Conservation (phyloP, 2,329 filamentous ascomycete species). For the Tetracladium maxilliforme region DNA sequence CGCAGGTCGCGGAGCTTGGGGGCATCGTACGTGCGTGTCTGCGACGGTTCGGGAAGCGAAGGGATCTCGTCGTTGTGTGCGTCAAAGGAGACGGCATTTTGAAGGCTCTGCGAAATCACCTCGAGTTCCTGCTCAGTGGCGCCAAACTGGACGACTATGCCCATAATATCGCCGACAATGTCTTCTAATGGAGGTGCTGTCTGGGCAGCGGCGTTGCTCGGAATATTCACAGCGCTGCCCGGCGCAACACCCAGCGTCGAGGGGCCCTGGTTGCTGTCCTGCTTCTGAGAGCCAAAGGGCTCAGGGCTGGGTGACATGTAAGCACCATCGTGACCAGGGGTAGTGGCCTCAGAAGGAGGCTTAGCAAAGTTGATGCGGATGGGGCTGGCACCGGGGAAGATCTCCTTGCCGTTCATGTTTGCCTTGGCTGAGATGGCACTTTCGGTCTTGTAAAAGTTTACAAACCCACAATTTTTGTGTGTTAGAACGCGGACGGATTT, state of each 20-base stretch:
- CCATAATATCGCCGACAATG: constrained; percentile 67
- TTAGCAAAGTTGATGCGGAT: constrained; percentile 97
- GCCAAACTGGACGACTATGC: constrained; percentile 80
- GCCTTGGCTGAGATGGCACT: constrained; percentile 82
- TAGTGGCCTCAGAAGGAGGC: constrained; percentile 78
- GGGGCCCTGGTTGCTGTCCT: constrained; percentile 18
- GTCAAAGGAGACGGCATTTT: constrained; percentile 62
- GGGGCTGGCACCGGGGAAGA: constrained; percentile 90
- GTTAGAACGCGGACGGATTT: constrained; percentile 86
- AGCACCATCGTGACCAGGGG: constrained; percentile 75
- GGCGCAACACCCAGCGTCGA: too few species aligned
- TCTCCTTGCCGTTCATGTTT: constrained; percentile 88
- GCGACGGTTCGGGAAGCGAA: constrained; percentile 74
- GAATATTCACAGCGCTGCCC: too few species aligned
- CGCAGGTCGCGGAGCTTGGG: constrained; percentile 90
- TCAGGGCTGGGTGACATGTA: constrained; percentile 88
- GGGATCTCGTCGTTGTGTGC: constrained; percentile 72
- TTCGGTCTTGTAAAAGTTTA: constrained; percentile 88
- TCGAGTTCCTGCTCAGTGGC: constrained; percentile 64
- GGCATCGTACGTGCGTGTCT: constrained; percentile 81
- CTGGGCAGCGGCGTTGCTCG: constrained; percentile 34
- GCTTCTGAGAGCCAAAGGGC: constrained; percentile 37
- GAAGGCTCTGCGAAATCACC: constrained; percentile 59
- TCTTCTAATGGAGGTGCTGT: constrained; percentile 61
- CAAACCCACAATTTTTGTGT: constrained; percentile 97